Conservation (phyloP, 495 filamentous ascomycete species). For the Xylaria bambusicola region DNA sequence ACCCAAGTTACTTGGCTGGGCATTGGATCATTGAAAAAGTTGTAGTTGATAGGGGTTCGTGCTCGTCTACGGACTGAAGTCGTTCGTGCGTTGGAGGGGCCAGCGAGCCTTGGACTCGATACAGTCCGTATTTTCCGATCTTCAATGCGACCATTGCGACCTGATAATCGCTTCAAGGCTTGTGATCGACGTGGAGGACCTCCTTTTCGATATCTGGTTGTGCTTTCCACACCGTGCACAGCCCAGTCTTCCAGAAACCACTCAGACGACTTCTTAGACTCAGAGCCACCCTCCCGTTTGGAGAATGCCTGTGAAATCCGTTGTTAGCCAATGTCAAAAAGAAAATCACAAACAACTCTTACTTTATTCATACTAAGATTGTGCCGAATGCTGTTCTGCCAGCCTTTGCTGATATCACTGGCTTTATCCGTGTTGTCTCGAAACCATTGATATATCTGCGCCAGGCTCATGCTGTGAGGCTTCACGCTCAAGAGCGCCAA, state of each 20-base stretch:
- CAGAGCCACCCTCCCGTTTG: conserved; percentile 39
- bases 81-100: too few species aligned
- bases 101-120: too few species aligned
- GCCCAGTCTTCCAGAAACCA: conserved; percentile 48
- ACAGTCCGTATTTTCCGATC: too few species aligned
- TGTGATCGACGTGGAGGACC: conserved; percentile 26
- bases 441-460: conserved; percentile 92
- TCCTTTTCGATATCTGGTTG: conserved; percentile 50
- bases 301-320: conserved; percentile 40
- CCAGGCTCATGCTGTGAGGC: conserved; percentile 69
- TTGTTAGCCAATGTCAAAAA: background rate
- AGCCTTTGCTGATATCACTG: conserved; percentile 68
- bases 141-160: too few species aligned
- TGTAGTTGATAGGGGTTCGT: too few species aligned
- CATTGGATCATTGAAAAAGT: too few species aligned
- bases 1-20: too few species aligned
- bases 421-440: conserved; percentile 76
- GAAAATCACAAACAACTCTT: conserved; percentile 38
- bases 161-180: too few species aligned
- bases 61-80: too few species aligned
- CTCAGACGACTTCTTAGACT: conserved; percentile 31
- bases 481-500: conserved; percentile 67
- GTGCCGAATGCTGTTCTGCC: conserved; percentile 97
- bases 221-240: conserved; percentile 45
- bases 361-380: conserved; percentile 97